Conservation (phyloP, 306 rosid species). For the Malus domestica region DNA sequence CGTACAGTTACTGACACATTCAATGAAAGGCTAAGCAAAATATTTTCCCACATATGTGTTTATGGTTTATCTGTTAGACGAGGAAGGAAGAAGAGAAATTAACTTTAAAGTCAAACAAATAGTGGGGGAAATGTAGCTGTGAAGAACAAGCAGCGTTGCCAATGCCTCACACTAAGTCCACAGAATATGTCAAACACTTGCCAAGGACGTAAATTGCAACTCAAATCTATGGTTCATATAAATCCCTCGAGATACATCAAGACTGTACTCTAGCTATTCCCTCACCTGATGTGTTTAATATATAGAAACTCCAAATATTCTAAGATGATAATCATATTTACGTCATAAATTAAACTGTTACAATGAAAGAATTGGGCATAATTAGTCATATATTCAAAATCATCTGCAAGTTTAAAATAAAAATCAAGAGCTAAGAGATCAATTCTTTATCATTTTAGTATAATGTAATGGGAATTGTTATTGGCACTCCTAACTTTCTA, state of each 20-base stretch:
- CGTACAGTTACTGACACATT: background rate
- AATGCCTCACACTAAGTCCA: background rate
- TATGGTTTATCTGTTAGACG: background rate
- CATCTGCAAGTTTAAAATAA: background rate
- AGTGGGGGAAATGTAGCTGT: background rate
- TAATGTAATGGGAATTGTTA: no score
- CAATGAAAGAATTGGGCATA: background rate
- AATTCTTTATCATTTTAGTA: background rate
- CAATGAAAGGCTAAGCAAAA: background rate
- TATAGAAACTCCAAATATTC: background rate
- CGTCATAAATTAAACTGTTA: background rate
- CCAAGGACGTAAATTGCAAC: background rate
- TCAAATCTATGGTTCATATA: background rate
- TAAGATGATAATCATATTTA: background rate
- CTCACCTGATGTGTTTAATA: background rate
- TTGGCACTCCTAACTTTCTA: no score
- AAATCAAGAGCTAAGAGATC: background rate
- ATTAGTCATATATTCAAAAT: background rate
- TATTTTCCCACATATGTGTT: background rate
- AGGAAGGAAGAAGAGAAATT: background rate
- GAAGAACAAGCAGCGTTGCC: background rate
- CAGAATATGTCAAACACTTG: background rate
- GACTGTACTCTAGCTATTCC: background rate
- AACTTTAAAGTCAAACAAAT: background rate
- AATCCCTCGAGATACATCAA: background rate